Evolutionary conservation across 2,329 filamentous ascomycete species (phyloP).

Genomic region (Colletotrichum lini): DNA sequence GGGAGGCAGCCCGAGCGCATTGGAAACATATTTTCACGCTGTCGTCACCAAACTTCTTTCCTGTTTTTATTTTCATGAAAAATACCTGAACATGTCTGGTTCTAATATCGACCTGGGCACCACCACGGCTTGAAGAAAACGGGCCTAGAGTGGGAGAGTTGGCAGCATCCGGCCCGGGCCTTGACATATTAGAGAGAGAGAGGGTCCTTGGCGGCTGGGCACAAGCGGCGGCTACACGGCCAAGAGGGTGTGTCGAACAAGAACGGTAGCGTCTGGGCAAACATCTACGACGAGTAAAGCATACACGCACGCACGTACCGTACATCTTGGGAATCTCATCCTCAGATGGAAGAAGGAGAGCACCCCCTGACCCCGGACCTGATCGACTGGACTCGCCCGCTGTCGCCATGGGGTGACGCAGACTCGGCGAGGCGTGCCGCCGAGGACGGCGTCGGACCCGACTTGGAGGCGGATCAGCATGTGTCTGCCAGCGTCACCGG

Average conservation of each 20-base stretch:
- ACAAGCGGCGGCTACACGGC: not conserved
- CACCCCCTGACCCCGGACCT: constrained; percentile 33
- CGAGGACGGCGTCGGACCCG: constrained; percentile 8
- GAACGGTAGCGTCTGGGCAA: not conserved
- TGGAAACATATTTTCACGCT: not conserved
- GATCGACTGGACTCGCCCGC: constrained; percentile 39
- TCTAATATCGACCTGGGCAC: not conserved
- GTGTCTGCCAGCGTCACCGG: constrained; percentile 27
- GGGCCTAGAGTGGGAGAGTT: not conserved
- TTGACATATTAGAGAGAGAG: not conserved
- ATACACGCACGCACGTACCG: not conserved
- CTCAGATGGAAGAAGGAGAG: constrained; percentile 38
- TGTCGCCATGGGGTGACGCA: constrained; percentile 37
- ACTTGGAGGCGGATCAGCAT: constrained; percentile 34
- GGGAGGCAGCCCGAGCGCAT: constrained; percentile 30
- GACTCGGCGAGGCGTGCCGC: constrained; percentile 2
- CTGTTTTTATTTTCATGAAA: too few species aligned
- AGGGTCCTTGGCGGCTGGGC: not conserved
- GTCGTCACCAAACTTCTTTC: too few species aligned
- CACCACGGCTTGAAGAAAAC: not conserved
- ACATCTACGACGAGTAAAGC: not conserved
- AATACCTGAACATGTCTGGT: not conserved
- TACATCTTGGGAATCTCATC: not conserved
- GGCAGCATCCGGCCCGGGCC: not conserved
- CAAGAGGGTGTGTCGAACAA: not conserved